A percentile compares a stretch with the other conserved stretches of the same genome.
Conservation (phyloP, 495 filamentous ascomycete genomes). For the Penicillium desertorum region DNA sequence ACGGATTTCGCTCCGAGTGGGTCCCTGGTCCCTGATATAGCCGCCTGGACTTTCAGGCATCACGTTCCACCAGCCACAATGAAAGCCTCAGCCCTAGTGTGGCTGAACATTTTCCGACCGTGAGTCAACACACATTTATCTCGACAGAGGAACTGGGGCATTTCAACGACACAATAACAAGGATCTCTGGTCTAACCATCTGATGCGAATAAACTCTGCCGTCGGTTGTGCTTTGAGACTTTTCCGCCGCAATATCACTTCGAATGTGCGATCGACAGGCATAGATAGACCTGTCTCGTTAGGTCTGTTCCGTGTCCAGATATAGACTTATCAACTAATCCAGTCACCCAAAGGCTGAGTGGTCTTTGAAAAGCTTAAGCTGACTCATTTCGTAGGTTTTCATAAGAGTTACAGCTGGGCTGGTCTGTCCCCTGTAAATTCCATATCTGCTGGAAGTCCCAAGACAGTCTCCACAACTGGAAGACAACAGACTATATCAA, state of each 20-base stretch:
- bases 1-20: slow-evolving; percentile 22
- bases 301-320: background rate
- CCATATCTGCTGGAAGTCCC: background rate
- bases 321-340: background rate
- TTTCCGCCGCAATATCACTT: slow-evolving; percentile 20
- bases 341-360: slow-evolving; percentile 6
- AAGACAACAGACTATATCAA: slow-evolving; percentile 8
- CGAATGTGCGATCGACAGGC: slow-evolving; percentile 11
- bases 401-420: background rate
- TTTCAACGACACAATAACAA: background rate
- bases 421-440: background rate
- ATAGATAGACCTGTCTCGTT: slow-evolving; percentile 2
- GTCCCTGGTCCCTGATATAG: background rate
- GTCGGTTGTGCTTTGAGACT: slow-evolving; percentile 18
- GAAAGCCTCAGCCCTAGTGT: slow-evolving; percentile 15
- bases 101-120: slow-evolving; percentile 18
- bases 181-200: slow-evolving; percentile 1
- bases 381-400: slow-evolving; percentile 1
- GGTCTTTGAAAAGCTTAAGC: background rate
- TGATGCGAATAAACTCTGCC: slow-evolving; percentile 23
- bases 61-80: background rate
- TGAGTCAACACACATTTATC: slow-evolving; percentile 25
- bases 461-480: slow-evolving; percentile 11
- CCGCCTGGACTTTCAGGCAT: background rate
- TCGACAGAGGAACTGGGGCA: slow-evolving; percentile 1